phyloP scores from a whole-genome alignment of 116 monocot species.

The Iris pallida region DNA sequence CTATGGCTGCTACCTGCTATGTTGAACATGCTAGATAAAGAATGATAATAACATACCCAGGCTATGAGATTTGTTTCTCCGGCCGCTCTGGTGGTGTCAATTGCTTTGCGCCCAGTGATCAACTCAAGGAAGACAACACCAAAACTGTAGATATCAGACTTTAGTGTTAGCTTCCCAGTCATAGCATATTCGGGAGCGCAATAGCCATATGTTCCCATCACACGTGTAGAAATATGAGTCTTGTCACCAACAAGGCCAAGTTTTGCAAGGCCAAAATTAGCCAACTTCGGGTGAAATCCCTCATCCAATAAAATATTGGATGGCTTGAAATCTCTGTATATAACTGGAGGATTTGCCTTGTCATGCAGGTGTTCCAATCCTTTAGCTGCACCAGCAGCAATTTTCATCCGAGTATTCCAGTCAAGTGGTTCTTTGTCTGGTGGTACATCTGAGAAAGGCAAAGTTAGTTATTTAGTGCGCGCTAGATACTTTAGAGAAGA shows the following conservation, averaged over 20 bases:
- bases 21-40: too few relatives aligned
- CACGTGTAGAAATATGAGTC: slow-evolving; percentile 41
- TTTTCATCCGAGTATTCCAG: slow-evolving; percentile 29
- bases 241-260: slow-evolving; percentile 40
- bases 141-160: slow-evolving; percentile 42
- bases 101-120: slow-evolving; percentile 30
- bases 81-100: slow-evolving; percentile 12
- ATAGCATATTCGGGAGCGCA: slow-evolving; percentile 41
- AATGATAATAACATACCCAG: slow-evolving; percentile 10
- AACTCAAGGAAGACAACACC: slow-evolving; percentile 40
- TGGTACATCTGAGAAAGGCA: slow-evolving; percentile 24
- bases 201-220: slow-evolving; percentile 44
- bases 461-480: too few relatives aligned
- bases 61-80: slow-evolving; percentile 22
- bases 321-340: slow-evolving; percentile 40
- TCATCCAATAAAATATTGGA: slow-evolving; percentile 33
- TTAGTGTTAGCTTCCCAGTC: slow-evolving; percentile 36
- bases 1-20: too few relatives aligned
- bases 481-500: too few relatives aligned
- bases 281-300: slow-evolving; percentile 34
- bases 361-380: slow-evolving; percentile 28
- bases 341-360: slow-evolving; percentile 26
- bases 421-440: slow-evolving; percentile 37
- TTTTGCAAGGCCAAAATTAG: slow-evolving; percentile 42
- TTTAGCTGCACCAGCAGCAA: slow-evolving; percentile 26